Evolutionary conservation across 306 rosid species (phyloP), one percentile per base, ranked within the genome.

Genomic region (Cyclanthera cordifolia): DNA sequence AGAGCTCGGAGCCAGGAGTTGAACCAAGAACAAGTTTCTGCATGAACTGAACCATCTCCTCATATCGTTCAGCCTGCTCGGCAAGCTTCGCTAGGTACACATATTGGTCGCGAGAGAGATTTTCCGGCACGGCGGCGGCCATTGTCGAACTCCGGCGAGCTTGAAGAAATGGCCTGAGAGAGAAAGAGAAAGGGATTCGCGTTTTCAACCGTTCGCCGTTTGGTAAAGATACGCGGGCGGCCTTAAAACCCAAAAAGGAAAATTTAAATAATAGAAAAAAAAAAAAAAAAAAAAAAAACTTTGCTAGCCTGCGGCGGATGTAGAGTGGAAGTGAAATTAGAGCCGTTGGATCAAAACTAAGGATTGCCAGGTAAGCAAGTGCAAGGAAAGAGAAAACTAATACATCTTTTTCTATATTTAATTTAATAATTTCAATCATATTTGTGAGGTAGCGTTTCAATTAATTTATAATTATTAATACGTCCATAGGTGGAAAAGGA

Each of bases 61-160:
- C 80, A 53, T 75, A 80, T 23, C 83, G 67, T 50, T 76, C 83
- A 4, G 78, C 79, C 51, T 79, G 83, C 65, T 79, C 79, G 17
- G 82, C 71, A 8, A 79, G 73, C 72, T 79, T 79, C 20, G 76
- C 77, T 23, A 73, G n/a, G 71, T 80, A 79, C 21, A 76, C 80
- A 46, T 37, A 60, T 9, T 72, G 45, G 45, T 79, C 83, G 24
- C 83, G 54, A 8, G 82, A 10, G 34, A 6, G 45, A 74, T 25
- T 39, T 4, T 68, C 72, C 58, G 72, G 72, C 57, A 68, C 58
- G 25, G 69, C 14, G 58, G 17, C 23, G 7, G 73, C 82, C 82
- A 78, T 78, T 70, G 43, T 19, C 3, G 34, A 46, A 71, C 28
- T 54, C 46, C 49, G 70, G 69, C 49, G 64, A 37, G 55, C 10